A percentile compares a stretch with the other conserved stretches of the same genome.
Evolutionary conservation across 129 eudicot species (phyloP).

Genomic region (Tagetes patula): DNA sequence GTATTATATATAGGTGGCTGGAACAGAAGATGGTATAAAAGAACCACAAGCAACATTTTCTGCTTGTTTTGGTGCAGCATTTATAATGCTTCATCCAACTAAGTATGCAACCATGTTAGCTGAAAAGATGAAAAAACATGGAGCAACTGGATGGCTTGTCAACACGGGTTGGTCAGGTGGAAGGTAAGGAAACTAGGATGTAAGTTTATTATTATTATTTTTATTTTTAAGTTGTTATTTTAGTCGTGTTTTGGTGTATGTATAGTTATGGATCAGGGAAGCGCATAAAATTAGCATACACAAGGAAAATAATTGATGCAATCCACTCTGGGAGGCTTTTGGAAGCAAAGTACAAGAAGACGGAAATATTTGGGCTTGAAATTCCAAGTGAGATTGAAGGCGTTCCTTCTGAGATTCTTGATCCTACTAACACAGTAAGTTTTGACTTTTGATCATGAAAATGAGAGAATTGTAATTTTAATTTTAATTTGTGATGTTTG

Average conservation of each 20-base stretch:
- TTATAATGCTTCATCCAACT: conserved; percentile 75
- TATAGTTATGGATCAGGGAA: conserved; percentile 81
- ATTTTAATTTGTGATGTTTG: neutral
- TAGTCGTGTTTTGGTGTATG: neutral
- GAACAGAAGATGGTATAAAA: conserved; percentile 76
- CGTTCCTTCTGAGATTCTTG: conserved; percentile 87
- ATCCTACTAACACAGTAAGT: conserved; percentile 84
- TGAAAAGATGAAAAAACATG: conserved; percentile 82
- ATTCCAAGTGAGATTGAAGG: conserved; percentile 86
- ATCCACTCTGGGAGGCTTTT: conserved; percentile 86
- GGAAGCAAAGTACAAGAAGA: conserved; percentile 66
- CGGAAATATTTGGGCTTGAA: conserved; percentile 80
- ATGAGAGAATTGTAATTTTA: neutral
- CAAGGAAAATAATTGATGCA: conserved; percentile 88
- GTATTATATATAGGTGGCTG: conserved; percentile 55
- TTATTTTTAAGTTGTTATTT: neutral
- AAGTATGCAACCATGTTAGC: conserved; percentile 94
- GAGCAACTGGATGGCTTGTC: conserved; percentile 97
- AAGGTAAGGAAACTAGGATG: conserved; percentile 44
- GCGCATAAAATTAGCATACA: conserved; percentile 89
- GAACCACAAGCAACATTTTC: conserved; percentile 85
- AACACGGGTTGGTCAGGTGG: conserved; percentile 99
- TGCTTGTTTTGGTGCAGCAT: conserved; percentile 90
- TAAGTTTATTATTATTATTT: neutral
- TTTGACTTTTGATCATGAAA: neutral